phyloP scores from a whole-genome alignment of 2,329 filamentous ascomycete genomes.

The Fusarium sp. region DNA sequence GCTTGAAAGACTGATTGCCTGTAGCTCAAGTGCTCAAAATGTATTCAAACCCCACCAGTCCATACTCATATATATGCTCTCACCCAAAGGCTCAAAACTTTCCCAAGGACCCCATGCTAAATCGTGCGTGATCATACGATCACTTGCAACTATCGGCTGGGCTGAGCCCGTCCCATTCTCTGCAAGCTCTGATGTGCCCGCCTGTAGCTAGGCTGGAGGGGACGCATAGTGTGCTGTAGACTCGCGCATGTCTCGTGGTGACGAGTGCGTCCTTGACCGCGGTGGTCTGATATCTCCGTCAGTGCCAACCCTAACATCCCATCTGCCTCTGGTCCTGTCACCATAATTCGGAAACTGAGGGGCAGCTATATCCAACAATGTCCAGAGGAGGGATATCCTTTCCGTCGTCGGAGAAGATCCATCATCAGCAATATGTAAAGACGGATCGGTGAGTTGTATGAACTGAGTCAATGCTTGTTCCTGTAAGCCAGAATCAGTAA shows the following conservation, averaged over 20 bases:
- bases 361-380: slow-evolving; percentile 19
- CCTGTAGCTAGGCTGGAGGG: slow-evolving; percentile 19
- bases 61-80: slow-evolving; percentile 6
- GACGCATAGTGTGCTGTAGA: slow-evolving; percentile 36
- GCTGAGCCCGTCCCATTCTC: rapidly evolving
- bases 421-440: not conserved
- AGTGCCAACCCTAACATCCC: not conserved
- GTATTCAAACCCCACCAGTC: slow-evolving; percentile 31
- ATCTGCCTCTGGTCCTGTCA: not conserved
- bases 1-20: too few species aligned
- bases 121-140: not conserved
- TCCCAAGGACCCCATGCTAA: slow-evolving; percentile 37
- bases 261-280: not conserved
- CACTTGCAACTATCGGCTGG: not conserved
- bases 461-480: slow-evolving; percentile 9
- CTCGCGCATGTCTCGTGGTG: slow-evolving; percentile 26
- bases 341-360: slow-evolving; percentile 27
- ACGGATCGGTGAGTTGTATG: slow-evolving; percentile 3
- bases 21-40: too few species aligned
- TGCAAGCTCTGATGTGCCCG: not conserved
- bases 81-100: slow-evolving; percentile 11
- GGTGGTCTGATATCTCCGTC: not conserved
- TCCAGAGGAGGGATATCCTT: slow-evolving; percentile 26
- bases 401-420: not conserved
- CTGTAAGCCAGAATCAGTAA: not conserved